Conservation (phyloP, 164 flowering plant genomes). For the Dillenia turbinata region DNA sequence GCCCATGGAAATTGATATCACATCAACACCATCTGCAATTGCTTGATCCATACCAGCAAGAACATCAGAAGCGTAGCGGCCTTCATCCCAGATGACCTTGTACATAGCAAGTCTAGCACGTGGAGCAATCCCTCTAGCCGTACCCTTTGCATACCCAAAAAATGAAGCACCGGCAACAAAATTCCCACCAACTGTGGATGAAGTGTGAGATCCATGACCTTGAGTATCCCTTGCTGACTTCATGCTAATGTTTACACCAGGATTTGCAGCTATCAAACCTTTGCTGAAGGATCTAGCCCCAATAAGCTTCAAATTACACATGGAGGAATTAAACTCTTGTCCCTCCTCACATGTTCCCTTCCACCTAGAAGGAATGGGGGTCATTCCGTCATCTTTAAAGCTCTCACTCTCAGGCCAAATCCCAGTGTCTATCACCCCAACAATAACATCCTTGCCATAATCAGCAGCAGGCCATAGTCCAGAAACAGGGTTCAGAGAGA, state of each 20-base stretch:
- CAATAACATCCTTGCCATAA: constrained; percentile 49
- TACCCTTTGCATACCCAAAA: constrained; percentile 54
- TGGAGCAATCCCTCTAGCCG: constrained; percentile 58
- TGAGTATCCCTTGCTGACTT: constrained; percentile 47
- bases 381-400: constrained; percentile 53
- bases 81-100: constrained; percentile 42
- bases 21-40: constrained; percentile 61
- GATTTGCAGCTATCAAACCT: constrained; percentile 28
- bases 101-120: constrained; percentile 49
- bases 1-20: constrained; percentile 58
- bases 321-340: constrained; percentile 37
- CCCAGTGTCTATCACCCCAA: constrained; percentile 63
- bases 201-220: constrained; percentile 67
- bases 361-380: constrained; percentile 47
- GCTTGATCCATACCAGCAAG: constrained; percentile 63
- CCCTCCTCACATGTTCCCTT: constrained; percentile 51
- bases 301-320: constrained; percentile 62
- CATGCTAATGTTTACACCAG: constrained; percentile 15
- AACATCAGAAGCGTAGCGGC: constrained; percentile 30
- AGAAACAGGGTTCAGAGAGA: constrained; percentile 24
- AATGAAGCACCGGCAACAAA: constrained; percentile 33
- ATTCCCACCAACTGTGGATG: constrained; percentile 56
- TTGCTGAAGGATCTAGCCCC: constrained; percentile 62
- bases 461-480: constrained; percentile 58
- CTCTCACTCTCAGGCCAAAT: constrained; percentile 71